These are phyloP conservation scores for Epichloe aotearoae DNA, from an alignment of 2,329 filamentous ascomycete species.

Conservation along the genomic window DNA sequence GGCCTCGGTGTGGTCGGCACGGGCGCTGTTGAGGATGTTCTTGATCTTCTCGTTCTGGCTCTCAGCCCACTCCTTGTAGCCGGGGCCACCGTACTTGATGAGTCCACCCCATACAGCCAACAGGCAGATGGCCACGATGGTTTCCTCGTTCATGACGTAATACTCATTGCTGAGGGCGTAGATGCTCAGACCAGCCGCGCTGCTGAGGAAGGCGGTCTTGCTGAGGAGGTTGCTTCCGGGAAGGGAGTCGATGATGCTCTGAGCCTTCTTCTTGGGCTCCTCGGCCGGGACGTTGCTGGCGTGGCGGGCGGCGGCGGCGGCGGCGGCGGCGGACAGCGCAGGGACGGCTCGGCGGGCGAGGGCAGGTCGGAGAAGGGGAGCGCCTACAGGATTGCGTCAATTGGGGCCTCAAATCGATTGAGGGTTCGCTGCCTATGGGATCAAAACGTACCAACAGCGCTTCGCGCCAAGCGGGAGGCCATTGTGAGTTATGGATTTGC, in stretches of 20 bases:
- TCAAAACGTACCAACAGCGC: conserved; percentile 69
- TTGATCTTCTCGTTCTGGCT: conserved; percentile 84
- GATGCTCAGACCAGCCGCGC: conserved; percentile 76
- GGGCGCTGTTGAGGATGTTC: conserved; percentile 85
- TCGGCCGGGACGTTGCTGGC: conserved; percentile 67
- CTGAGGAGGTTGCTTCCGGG: conserved; percentile 86
- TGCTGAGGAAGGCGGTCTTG: conserved; percentile 95
- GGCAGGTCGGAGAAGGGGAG: conserved; percentile 76
- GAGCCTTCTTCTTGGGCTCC: conserved; percentile 92
- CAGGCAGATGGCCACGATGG: conserved; percentile 84
- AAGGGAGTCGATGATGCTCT: conserved; percentile 85
- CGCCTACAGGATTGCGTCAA: conserved; percentile 42
- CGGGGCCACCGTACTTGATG: conserved; percentile 85
- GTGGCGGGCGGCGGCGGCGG: conserved; percentile 45
- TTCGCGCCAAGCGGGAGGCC: conserved; percentile 95
- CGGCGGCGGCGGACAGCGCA: conserved; percentile 54
- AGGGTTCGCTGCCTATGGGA: conserved; percentile 6
- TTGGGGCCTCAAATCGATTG: conserved; percentile 17
- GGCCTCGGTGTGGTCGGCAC: conserved; percentile 87
- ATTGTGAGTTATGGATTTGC: conserved; percentile 59
- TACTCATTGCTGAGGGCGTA: conserved; percentile 99
- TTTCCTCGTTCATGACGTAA: conserved; percentile 99
- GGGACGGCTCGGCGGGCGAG: conserved; percentile 63
- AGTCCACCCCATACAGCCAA: conserved; percentile 85
- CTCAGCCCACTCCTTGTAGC: conserved; percentile 88